Conservation (phyloP, 306 rosid species). For the Lupinus albus region DNA sequence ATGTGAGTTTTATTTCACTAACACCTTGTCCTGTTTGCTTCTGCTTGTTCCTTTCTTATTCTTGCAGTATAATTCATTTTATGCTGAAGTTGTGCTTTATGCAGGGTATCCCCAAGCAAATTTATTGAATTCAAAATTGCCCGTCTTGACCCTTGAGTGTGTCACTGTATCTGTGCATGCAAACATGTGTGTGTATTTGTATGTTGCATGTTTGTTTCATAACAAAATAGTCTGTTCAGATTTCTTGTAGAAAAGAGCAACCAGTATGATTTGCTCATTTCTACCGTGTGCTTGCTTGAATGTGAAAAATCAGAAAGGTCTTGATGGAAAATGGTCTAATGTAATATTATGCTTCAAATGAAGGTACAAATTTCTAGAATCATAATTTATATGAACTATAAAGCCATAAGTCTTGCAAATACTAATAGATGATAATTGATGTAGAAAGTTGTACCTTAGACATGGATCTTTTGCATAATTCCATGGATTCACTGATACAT, state of each 20-base stretch:
- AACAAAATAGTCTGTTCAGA: not conserved
- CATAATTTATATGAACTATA: not conserved
- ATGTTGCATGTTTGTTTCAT: not conserved
- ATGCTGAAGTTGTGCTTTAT: not conserved
- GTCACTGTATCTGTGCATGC: no score
- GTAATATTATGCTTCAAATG: not conserved
- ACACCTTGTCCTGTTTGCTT: not conserved
- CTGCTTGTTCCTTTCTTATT: not conserved
- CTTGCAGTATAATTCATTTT: not conserved
- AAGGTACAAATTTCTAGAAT: not conserved
- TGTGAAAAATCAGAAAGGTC: slow-evolving; percentile 4
- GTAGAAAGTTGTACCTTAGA: not conserved
- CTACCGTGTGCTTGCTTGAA: not conserved
- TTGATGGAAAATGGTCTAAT: slow-evolving; percentile 11
- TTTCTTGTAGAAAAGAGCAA: not conserved
- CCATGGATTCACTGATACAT: not conserved
- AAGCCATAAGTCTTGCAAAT: not conserved
- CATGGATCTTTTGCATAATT: not conserved
- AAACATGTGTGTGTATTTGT: no score
- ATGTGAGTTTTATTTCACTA: no score
- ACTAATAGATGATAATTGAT: not conserved
- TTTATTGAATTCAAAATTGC: not conserved
- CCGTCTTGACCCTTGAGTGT: no score
- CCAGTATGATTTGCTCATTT: slow-evolving; percentile 10
- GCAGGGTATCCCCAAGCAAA: not conserved